These are phyloP conservation scores for Populus tomentosa DNA, from an alignment of 441 rosid species.

Conservation along the genomic window DNA sequence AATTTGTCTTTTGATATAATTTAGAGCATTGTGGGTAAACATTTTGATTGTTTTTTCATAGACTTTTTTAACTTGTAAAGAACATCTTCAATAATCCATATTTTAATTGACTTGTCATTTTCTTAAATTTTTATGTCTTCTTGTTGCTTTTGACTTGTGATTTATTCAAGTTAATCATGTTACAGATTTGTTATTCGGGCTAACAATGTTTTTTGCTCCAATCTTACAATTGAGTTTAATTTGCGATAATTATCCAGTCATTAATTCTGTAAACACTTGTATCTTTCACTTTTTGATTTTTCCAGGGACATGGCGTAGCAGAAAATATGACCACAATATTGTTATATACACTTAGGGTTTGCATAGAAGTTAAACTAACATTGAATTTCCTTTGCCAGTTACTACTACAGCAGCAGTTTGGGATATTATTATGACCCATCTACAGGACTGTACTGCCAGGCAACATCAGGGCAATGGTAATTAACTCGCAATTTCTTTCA, in stretches of 20 bases:
- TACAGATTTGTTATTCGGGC: not conserved
- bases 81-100: not conserved
- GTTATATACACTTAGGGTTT: not conserved
- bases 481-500: constrained; percentile 5
- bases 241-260: not conserved
- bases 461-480: constrained; percentile 87
- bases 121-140: not conserved
- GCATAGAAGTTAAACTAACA: not conserved
- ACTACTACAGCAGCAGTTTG: constrained; percentile 86
- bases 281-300: not conserved
- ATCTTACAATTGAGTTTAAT: not conserved
- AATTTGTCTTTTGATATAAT: not conserved
- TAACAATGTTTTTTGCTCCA: not conserved
- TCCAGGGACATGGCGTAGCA: not conserved
- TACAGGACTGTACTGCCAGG: constrained; percentile 71
- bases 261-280: not conserved
- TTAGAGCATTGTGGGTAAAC: not conserved
- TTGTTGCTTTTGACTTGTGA: not conserved
- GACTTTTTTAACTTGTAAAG: not conserved
- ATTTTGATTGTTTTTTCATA: not conserved
- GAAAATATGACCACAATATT: not conserved
- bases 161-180: not conserved
- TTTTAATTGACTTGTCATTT: not conserved
- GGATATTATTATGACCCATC: constrained; percentile 90
- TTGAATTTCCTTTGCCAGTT: constrained; percentile 36